Percentiles rank a stretch among this genome's conserved stretches.
phyloP scores from a whole-genome alignment of 257 asterid genomes.

The Salvia splendens region DNA sequence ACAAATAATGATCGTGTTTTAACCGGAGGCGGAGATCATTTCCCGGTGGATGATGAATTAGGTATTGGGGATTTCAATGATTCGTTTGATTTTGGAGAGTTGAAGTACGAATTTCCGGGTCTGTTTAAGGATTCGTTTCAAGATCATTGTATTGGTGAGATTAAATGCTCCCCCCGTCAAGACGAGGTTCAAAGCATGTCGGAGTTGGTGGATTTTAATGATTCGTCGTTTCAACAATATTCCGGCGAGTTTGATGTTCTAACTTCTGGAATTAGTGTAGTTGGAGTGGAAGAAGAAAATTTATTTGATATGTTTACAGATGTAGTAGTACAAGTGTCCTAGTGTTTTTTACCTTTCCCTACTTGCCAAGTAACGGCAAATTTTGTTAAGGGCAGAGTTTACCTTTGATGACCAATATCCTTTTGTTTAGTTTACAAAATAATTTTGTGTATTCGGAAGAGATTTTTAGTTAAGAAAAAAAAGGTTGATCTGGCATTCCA shows the following conservation, averaged over 20 bases:
- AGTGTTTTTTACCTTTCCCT: constrained; percentile 1
- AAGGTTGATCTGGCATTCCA: constrained; percentile 28
- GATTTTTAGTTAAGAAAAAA: not conserved
- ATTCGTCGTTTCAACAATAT: not conserved
- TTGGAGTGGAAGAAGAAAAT: constrained; percentile 26
- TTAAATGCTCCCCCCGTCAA: not conserved
- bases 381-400: constrained; percentile 23
- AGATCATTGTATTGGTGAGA: not conserved
- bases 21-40: not conserved
- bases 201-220: constrained; percentile 15
- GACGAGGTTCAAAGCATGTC: not conserved
- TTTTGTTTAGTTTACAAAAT: not conserved
- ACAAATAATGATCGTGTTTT: not conserved
- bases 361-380: constrained; percentile 33
- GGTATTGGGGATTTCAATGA: not conserved
- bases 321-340: not conserved
- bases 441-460: not conserved
- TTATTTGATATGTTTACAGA: constrained; percentile 27
- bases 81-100: not conserved
- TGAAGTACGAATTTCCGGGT: not conserved
- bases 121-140: constrained; percentile 28
- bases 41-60: not conserved
- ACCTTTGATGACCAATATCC: not conserved
- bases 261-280: constrained; percentile 2
- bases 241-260: not conserved